These are phyloP conservation scores for Calonectria pteridis DNA, from an alignment of 2,329 filamentous ascomycete species.

Conservation along the genomic window DNA sequence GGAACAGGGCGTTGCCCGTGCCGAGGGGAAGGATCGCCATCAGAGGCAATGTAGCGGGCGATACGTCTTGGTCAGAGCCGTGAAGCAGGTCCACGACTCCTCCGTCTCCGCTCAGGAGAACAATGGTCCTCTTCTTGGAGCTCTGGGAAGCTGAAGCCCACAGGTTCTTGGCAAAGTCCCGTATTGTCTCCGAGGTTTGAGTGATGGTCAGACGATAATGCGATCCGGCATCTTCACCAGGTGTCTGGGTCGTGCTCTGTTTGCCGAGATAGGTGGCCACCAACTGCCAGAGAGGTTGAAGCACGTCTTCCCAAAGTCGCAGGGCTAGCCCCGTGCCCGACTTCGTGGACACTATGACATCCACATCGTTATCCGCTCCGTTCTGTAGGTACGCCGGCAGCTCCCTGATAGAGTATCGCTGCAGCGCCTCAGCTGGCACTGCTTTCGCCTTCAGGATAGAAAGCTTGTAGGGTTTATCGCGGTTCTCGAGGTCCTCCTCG, in stretches of 20 bases:
- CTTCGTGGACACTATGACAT: slow-evolving; percentile 75
- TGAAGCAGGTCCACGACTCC: slow-evolving; percentile 88
- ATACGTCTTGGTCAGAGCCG: slow-evolving; percentile 53
- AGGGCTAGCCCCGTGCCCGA: slow-evolving; percentile 73
- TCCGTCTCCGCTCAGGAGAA: slow-evolving; percentile 90
- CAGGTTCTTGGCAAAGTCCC: slow-evolving; percentile 66
- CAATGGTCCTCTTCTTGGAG: slow-evolving; percentile 63
- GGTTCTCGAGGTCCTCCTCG: slow-evolving; percentile 47
- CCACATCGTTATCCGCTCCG: slow-evolving; percentile 52
- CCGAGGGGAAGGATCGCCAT: slow-evolving; percentile 71
- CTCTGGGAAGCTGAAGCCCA: slow-evolving; percentile 47
- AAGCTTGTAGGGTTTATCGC: slow-evolving; percentile 44
- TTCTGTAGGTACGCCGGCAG: slow-evolving; percentile 55
- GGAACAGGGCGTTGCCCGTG: slow-evolving; percentile 75
- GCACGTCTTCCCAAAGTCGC: slow-evolving; percentile 65
- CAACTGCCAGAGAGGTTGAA: slow-evolving; percentile 67
- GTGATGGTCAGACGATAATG: slow-evolving; percentile 68
- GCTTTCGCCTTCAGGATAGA: slow-evolving; percentile 44
- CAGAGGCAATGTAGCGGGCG: slow-evolving; percentile 50
- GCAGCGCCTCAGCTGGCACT: slow-evolving; percentile 54
- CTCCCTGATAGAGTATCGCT: slow-evolving; percentile 50
- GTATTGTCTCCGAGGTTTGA: slow-evolving; percentile 71
- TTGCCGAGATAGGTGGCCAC: slow-evolving; percentile 45
- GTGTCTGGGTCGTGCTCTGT: not conserved
- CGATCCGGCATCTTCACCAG: not conserved